Evolutionary conservation across 2,329 filamentous ascomycete genomes (phyloP), one percentile per base, ranked within the genome.

Genomic region (Emydomyces testavorans): DNA sequence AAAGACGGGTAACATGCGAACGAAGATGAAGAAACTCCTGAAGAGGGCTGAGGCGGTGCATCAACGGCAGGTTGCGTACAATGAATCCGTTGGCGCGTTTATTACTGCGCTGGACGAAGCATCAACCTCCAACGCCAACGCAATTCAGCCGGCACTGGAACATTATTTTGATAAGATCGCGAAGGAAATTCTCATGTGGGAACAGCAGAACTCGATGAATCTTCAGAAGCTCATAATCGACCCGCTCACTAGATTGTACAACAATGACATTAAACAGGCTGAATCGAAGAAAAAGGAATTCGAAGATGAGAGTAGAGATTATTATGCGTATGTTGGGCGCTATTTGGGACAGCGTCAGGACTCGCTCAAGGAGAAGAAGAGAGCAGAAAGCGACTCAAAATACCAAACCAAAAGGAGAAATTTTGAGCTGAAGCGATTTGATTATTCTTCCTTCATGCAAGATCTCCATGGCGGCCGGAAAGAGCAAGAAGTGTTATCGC

Each of bases 381-480:
- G 92, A 53, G 85, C 79, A 34, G 88, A 95, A 58, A 95, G 88
- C 57, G 92, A 98, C 64, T 84, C 85, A 26, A 98, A 98, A 62
- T 98, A 96, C 62, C 90, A 96, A 64, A 80, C 77, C 38, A 96
- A 96, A 70, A 79, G 89, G 55, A 82, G 86, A 37, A 94, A 88
- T 57, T 98, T 98, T 60, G 92, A 98, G 70, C 75, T 98, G 49
- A 95, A 94, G 70, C 82, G 93, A 7, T 98, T 98, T 60, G 93
- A 98, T 65, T 98, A 98, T 64, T 96, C 90, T 2, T 94, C 87
- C 11, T 98, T 96, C 62, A 94, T 98, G 85, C 90, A 96, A 60
- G 92, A 98, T 70, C 74, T 98, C n/a, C 92, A 96, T 54, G 92
- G 92, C 24, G 92, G 92, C n/a, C 82, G 92, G 53, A 98, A 96